A percentile compares a stretch with the other conserved stretches of the same genome.
Evolutionary conservation across 768 basidiomycete species (phyloP).

Genomic region (Leccinum sublutescens): DNA sequence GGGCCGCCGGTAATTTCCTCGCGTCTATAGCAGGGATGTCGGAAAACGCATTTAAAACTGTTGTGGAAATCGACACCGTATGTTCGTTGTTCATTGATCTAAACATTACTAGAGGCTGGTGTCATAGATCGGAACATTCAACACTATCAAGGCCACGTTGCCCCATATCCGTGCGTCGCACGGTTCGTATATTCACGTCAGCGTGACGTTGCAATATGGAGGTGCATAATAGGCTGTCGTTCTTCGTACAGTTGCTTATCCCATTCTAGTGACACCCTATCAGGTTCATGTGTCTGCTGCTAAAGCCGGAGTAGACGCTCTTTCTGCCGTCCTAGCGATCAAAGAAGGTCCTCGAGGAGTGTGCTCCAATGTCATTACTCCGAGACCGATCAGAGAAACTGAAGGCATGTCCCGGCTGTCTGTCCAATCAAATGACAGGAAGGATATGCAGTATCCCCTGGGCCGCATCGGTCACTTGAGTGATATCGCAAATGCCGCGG

Average conservation of each 20-base stretch:
- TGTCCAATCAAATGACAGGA: not conserved
- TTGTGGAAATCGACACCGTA: slow-evolving; percentile 92
- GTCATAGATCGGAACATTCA: slow-evolving; percentile 80
- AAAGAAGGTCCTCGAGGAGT: slow-evolving; percentile 97
- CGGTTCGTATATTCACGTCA: slow-evolving; percentile 88
- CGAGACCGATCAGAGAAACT: slow-evolving; percentile 79
- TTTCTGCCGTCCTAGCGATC: slow-evolving; percentile 81
- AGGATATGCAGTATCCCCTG: slow-evolving; percentile 21
- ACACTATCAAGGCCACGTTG: slow-evolving; percentile 92
- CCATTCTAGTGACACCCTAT: slow-evolving; percentile 61
- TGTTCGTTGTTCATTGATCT: slow-evolving; percentile 17
- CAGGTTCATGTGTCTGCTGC: slow-evolving; percentile 95
- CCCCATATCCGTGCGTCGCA: slow-evolving; percentile 63
- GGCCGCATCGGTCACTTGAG: slow-evolving; percentile 57
- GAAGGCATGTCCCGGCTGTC: slow-evolving; percentile 68
- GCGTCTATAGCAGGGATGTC: slow-evolving; percentile 64
- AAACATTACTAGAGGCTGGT: not conserved
- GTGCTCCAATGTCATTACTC: slow-evolving; percentile 83
- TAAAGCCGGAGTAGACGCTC: slow-evolving; percentile 91
- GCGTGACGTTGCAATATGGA: slow-evolving; percentile 82
- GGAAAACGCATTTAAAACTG: slow-evolving; percentile 66
- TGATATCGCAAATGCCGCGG: slow-evolving; percentile 69
- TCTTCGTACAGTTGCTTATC: not conserved
- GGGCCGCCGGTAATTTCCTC: slow-evolving; percentile 96
- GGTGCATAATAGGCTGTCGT: slow-evolving; percentile 40